Evolutionary conservation across 805 yeast species (phyloP).

Genomic region (Hemisphaericaspora nanyangensis): DNA sequence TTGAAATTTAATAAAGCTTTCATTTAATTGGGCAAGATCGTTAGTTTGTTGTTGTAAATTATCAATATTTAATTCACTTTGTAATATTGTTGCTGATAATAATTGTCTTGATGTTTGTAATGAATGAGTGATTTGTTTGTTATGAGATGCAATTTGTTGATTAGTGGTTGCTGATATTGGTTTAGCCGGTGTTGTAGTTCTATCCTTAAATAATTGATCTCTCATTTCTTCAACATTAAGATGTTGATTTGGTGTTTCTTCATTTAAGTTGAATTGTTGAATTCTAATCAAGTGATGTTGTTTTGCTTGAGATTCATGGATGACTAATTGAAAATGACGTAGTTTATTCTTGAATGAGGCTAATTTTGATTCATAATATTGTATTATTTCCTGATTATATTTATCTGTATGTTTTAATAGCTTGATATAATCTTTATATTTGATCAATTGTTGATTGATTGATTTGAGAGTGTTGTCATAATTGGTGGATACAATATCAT

Average conservation of each 20-base stretch:
- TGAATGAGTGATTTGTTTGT: slow-evolving; percentile 43
- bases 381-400: slow-evolving; percentile 1
- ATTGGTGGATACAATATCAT: neutral
- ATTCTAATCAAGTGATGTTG: slow-evolving; percentile 29
- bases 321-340: slow-evolving; percentile 25
- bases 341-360: slow-evolving; percentile 20
- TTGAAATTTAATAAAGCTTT: slow-evolving; percentile 38
- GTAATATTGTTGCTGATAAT: slow-evolving; percentile 46
- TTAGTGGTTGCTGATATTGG: slow-evolving; percentile 17
- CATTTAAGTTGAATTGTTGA: slow-evolving; percentile 14
- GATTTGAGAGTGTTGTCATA: neutral
- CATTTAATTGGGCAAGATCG: slow-evolving; percentile 37
- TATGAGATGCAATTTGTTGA: slow-evolving; percentile 41
- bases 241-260: neutral
- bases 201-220: slow-evolving; percentile 21
- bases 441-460: slow-evolving; percentile 5
- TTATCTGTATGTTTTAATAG: slow-evolving; percentile 12
- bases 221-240: slow-evolving; percentile 2
- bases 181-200: slow-evolving; percentile 7
- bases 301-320: slow-evolving; percentile 23
- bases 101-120: slow-evolving; percentile 47
- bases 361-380: slow-evolving; percentile 18
- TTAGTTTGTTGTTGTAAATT: slow-evolving; percentile 45
- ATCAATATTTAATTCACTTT: slow-evolving; percentile 48
- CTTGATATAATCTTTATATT: slow-evolving; percentile 7